phyloP scores from a whole-genome alignment of 805 yeast species.

The Wickerhamiella bombiphila region DNA sequence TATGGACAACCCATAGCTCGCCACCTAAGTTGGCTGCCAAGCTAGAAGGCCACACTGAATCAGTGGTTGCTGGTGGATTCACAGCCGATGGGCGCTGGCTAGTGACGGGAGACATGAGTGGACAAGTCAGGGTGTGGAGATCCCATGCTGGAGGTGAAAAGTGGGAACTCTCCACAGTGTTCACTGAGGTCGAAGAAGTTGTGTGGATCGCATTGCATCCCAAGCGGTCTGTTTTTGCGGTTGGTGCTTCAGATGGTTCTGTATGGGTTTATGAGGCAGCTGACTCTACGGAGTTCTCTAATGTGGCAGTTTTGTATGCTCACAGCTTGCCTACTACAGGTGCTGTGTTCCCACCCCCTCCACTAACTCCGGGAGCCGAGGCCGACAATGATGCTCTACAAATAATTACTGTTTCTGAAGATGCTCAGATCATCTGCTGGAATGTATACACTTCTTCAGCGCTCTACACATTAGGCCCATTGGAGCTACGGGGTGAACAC shows the following conservation, averaged over 20 bases:
- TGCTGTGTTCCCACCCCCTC: slow-evolving; percentile 52
- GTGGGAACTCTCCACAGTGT: slow-evolving; percentile 56
- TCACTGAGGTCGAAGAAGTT: slow-evolving; percentile 84
- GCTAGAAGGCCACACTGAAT: slow-evolving; percentile 71
- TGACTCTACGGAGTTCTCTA: slow-evolving; percentile 18
- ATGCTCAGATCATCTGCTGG: slow-evolving; percentile 80
- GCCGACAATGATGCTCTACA: slow-evolving; percentile 41
- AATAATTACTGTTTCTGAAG: slow-evolving; percentile 67
- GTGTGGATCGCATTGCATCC: slow-evolving; percentile 78
- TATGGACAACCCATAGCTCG: slow-evolving; percentile 72
- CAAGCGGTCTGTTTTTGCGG: slow-evolving; percentile 60
- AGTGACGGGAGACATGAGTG: slow-evolving; percentile 91
- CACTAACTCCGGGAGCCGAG: too few species aligned
- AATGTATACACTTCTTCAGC: slow-evolving; percentile 66
- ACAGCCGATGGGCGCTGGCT: slow-evolving; percentile 67
- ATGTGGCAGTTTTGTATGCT: slow-evolving; percentile 28
- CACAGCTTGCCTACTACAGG: slow-evolving; percentile 71
- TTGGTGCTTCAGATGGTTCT: slow-evolving; percentile 84
- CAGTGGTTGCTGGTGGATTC: slow-evolving; percentile 74
- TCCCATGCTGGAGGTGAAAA: slow-evolving; percentile 64
- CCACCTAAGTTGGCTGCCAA: slow-evolving; percentile 73
- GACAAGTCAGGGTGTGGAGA: slow-evolving; percentile 61
- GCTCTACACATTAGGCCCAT: slow-evolving; percentile 31
- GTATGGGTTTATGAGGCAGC: slow-evolving; percentile 60
- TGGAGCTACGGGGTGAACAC: slow-evolving; percentile 59